Conservation (phyloP, 805 yeast species). For the Yarrowia osloensis region DNA sequence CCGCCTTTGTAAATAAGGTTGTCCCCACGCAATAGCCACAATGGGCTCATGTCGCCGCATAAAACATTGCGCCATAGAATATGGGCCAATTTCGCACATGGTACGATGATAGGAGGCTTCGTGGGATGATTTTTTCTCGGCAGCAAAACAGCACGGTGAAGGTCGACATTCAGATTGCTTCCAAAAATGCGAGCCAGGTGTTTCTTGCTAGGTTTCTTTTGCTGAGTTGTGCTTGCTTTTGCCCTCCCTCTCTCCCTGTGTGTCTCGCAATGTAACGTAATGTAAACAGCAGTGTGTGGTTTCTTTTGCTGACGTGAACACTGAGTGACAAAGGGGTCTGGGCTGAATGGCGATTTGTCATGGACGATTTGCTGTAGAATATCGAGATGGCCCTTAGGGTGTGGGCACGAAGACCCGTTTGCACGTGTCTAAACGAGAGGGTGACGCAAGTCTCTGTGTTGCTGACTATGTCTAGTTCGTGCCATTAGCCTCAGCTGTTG, state of each 20-base stretch:
- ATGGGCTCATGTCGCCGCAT: constrained; percentile 13
- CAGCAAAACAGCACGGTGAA: neutral
- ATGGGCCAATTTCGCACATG: neutral
- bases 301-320: neutral
- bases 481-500: neutral
- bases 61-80: constrained; percentile 15
- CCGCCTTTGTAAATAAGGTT: constrained; percentile 7
- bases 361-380: neutral
- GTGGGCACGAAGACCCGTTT: too few species aligned
- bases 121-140: neutral
- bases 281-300: neutral
- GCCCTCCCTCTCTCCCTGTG: neutral
- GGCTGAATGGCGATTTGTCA: neutral
- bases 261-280: neutral
- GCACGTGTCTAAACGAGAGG: neutral
- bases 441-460: neutral
- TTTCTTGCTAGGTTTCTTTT: neutral
- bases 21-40: constrained; percentile 1
- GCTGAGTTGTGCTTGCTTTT: neutral
- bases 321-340: neutral
- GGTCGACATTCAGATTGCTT: neutral
- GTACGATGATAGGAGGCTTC: neutral
- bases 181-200: neutral
- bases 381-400: neutral
- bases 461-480: neutral